Conservation (phyloP, 2,329 filamentous ascomycete species). For the Xylariaceae sp. region DNA sequence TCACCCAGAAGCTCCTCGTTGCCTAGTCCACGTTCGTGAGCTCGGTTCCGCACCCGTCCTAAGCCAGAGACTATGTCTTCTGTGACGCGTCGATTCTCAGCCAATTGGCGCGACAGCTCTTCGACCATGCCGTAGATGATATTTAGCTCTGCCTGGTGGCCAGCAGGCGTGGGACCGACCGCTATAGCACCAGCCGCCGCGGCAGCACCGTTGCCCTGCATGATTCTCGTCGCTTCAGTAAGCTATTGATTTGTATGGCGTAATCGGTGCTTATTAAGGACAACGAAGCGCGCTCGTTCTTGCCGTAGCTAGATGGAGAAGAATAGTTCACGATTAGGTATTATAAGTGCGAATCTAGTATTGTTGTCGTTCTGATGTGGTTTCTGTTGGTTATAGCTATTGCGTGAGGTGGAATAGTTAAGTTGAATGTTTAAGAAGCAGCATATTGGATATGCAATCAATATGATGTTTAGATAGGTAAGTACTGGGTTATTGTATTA, state of each 20-base stretch:
- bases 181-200: constrained; percentile 50
- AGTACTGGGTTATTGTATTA: no score
- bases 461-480: no score
- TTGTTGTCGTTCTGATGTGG: no score
- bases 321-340: no score
- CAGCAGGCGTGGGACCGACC: constrained; percentile 66
- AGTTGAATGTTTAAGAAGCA: no score
- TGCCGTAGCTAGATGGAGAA: no score
- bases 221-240: constrained; percentile 28
- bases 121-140: constrained; percentile 73
- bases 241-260: constrained; percentile 13
- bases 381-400: no score
- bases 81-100: constrained; percentile 65
- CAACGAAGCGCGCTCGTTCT: no score
- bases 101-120: constrained; percentile 66
- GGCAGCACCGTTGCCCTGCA: constrained; percentile 41
- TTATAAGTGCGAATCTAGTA: no score
- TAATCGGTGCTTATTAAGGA: background rate
- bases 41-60: constrained; percentile 64
- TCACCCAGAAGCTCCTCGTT: constrained; percentile 65
- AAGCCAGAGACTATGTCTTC: constrained; percentile 69
- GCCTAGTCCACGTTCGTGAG: constrained; percentile 55
- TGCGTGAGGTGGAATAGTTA: no score
- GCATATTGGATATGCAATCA: no score
- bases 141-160: constrained; percentile 71